phyloP scores from a whole-genome alignment of 768 basidiomycete species.

The Boletus vermiculosoides region DNA sequence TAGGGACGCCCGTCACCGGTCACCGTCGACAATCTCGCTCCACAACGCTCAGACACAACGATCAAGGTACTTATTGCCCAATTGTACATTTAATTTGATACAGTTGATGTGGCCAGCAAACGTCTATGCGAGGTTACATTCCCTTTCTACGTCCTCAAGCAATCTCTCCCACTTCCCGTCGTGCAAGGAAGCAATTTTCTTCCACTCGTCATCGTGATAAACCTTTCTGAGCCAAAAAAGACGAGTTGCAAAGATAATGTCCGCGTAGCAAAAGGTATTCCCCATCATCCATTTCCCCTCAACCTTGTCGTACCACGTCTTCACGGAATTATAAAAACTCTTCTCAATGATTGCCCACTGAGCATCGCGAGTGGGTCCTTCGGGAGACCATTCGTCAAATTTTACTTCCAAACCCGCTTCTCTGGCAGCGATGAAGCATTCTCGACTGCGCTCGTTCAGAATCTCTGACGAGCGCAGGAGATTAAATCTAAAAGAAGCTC shows the following conservation, averaged over 20 bases:
- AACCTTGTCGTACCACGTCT: slow-evolving; percentile 21
- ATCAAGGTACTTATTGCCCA: neutral
- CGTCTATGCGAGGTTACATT: slow-evolving; percentile 19
- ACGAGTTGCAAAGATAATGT: slow-evolving; percentile 22
- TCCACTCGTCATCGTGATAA: slow-evolving; percentile 26
- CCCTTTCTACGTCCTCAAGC: slow-evolving; percentile 25
- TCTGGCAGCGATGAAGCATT: slow-evolving; percentile 39
- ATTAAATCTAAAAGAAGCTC: slow-evolving; percentile 10
- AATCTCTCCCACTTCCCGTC: slow-evolving; percentile 27
- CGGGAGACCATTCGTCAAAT: slow-evolving; percentile 41
- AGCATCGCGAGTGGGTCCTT: slow-evolving; percentile 32
- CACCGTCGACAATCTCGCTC: neutral
- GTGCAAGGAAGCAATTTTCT: slow-evolving; percentile 23
- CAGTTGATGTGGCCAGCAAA: neutral
- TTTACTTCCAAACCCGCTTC: slow-evolving; percentile 32
- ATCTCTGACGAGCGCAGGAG: slow-evolving; percentile 25
- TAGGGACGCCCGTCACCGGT: too few species aligned
- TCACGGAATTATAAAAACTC: slow-evolving; percentile 5
- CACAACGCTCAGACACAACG: neutral
- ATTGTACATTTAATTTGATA: neutral
- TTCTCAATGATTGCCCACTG: slow-evolving; percentile 29
- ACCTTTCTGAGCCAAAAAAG: slow-evolving; percentile 21
- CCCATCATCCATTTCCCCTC: slow-evolving; percentile 34
- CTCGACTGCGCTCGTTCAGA: slow-evolving; percentile 36
- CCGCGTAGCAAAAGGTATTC: slow-evolving; percentile 30